These are phyloP conservation scores for Anacardium occidentale DNA, from an alignment of 345 rosid species.

Conservation along the genomic window DNA sequence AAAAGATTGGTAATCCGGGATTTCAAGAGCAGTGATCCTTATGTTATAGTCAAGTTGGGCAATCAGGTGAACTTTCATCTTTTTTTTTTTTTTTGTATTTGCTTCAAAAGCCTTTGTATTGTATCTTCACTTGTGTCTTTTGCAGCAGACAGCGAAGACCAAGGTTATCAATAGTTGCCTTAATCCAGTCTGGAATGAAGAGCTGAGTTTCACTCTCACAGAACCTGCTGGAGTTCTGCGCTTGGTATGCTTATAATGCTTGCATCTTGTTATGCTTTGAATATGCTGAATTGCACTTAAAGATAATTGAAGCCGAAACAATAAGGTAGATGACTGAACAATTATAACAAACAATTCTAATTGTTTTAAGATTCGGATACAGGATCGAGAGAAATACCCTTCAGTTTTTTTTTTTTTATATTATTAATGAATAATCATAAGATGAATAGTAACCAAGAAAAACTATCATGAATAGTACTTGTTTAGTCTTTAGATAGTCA, in stretches of 20 bases:
- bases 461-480: too few relatives aligned
- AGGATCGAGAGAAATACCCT: too few relatives aligned
- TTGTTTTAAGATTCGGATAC: too few relatives aligned
- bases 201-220: constrained; percentile 63
- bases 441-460: too few relatives aligned
- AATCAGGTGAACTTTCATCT: constrained; percentile 53
- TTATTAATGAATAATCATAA: too few relatives aligned
- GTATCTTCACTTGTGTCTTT: neutral
- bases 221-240: constrained; percentile 65
- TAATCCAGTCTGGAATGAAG: constrained; percentile 97
- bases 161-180: constrained; percentile 90
- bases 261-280: neutral
- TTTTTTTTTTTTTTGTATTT: too few relatives aligned
- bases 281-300: neutral
- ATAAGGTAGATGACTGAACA: too few relatives aligned
- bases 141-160: constrained; percentile 74
- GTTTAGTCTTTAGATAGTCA: too few relatives aligned
- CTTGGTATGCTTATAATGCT: constrained; percentile 44
- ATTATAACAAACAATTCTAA: too few relatives aligned
- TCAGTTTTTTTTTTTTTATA: too few relatives aligned
- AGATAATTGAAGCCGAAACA: too few relatives aligned
- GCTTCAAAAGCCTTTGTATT: too few relatives aligned
- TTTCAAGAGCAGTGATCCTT: constrained; percentile 97
- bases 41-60: constrained; percentile 81
- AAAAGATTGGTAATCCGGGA: constrained; percentile 81